Percentiles rank a stretch among this genome's conserved stretches.
Evolutionary conservation across 257 asterid species (phyloP).

Genomic region (Salvia splendens): DNA sequence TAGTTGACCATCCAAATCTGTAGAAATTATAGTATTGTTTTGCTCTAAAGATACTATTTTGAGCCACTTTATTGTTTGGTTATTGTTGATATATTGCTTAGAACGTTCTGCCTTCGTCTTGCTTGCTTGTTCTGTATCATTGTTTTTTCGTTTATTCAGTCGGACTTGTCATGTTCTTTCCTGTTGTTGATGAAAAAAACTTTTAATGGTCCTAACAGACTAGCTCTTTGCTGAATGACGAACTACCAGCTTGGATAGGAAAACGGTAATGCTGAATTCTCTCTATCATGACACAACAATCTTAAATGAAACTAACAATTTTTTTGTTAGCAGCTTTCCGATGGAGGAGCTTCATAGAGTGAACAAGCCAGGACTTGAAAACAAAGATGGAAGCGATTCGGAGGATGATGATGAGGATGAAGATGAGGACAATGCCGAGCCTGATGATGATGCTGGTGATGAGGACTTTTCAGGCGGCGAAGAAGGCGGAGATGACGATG

Average conservation of each 20-base stretch:
- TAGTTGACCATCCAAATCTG: background rate
- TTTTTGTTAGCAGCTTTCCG: slow-evolving; percentile 52
- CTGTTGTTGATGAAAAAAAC: too few relatives aligned
- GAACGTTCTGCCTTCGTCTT: background rate
- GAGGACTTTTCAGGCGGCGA: slow-evolving; percentile 87
- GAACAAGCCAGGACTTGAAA: slow-evolving; percentile 51
- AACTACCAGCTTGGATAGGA: slow-evolving; percentile 36
- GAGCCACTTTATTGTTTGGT: background rate
- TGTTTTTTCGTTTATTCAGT: background rate
- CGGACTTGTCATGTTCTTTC: too few relatives aligned
- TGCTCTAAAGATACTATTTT: background rate
- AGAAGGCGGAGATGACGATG: slow-evolving; percentile 71
- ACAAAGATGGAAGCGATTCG: slow-evolving; percentile 66
- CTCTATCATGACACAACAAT: background rate
- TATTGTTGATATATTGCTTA: slow-evolving; percentile 5
- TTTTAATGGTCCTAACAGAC: slow-evolving; percentile 44
- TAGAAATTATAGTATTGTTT: background rate
- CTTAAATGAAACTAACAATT: background rate
- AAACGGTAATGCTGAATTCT: slow-evolving; percentile 46
- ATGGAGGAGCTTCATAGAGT: slow-evolving; percentile 48
- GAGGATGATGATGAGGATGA: slow-evolving; percentile 81
- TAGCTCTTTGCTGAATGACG: slow-evolving; percentile 48
- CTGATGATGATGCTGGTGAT: slow-evolving; percentile 74
- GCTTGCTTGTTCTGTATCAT: background rate
- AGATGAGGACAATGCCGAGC: slow-evolving; percentile 49